Conservation (phyloP, 352 stramenopile genomes). For the Lagenidium giganteum region DNA sequence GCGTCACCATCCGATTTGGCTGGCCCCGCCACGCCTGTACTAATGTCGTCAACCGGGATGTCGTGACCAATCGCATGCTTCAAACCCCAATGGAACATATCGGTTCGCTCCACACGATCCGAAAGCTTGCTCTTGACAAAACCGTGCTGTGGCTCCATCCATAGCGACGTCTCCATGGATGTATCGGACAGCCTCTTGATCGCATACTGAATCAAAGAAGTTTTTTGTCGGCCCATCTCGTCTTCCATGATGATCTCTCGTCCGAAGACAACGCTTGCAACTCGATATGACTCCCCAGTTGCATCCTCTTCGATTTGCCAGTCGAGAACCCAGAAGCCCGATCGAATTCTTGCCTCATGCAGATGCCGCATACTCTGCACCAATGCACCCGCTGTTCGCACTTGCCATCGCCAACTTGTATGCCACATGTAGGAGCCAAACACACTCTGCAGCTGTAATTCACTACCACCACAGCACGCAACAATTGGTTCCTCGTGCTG, state of each 20-base stretch:
- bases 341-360: constrained; percentile 60
- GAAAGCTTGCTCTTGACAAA: constrained; percentile 56
- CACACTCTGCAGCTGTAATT: constrained; percentile 64
- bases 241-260: constrained; percentile 83
- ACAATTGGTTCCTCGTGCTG: constrained; percentile 35
- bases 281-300: constrained; percentile 34
- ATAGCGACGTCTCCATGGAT: constrained; percentile 82
- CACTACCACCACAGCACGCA: constrained; percentile 73
- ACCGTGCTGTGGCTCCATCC: constrained; percentile 85
- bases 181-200: constrained; percentile 67
- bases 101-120: constrained; percentile 28
- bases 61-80: constrained; percentile 70
- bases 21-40: not conserved
- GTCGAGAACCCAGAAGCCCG: constrained; percentile 81
- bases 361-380: constrained; percentile 65
- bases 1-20: constrained; percentile 18
- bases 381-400: constrained; percentile 44
- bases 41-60: constrained; percentile 38
- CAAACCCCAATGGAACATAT: constrained; percentile 64
- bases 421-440: constrained; percentile 88
- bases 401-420: constrained; percentile 80
- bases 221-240: constrained; percentile 66
- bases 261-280: constrained; percentile 75
- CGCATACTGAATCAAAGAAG: constrained; percentile 75
- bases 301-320: constrained; percentile 68